phyloP scores from a whole-genome alignment of 1,139 yeast species.

The Taphrina flavorubra region DNA sequence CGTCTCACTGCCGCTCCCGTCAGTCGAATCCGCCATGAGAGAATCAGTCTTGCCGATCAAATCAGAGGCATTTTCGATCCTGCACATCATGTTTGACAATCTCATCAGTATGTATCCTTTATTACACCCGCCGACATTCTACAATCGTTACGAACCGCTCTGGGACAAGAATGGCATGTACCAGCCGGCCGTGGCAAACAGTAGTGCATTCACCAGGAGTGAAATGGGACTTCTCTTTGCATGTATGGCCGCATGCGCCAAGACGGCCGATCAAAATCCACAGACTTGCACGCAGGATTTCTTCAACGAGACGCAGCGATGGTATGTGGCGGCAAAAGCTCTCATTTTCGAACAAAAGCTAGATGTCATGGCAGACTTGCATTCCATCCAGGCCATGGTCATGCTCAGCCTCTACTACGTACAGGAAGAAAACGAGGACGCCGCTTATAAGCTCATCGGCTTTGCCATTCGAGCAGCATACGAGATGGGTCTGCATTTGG shows the following conservation, averaged over 20 bases:
- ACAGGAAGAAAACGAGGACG: slow-evolving; percentile 25
- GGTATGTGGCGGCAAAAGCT: slow-evolving; percentile 27
- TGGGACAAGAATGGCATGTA: slow-evolving; percentile 16
- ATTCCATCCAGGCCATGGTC: slow-evolving; percentile 23
- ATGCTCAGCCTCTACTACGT: slow-evolving; percentile 19
- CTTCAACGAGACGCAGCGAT: slow-evolving; percentile 5
- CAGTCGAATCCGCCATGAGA: background rate
- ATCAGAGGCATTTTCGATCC: slow-evolving; percentile 16
- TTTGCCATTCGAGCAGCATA: slow-evolving; percentile 26
- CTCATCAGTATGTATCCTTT: slow-evolving; percentile 35
- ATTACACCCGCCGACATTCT: slow-evolving; percentile 36
- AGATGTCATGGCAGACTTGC: slow-evolving; percentile 22
- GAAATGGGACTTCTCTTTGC: slow-evolving; percentile 33
- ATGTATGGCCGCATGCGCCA: slow-evolving; percentile 28
- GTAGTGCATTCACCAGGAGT: slow-evolving; percentile 18
- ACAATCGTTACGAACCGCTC: slow-evolving; percentile 17
- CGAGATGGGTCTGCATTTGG: slow-evolving; percentile 31
- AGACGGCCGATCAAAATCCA: background rate
- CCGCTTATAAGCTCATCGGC: slow-evolving; percentile 30
- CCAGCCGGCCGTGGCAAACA: slow-evolving; percentile 9
- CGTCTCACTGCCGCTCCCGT: slow-evolving; percentile 4
- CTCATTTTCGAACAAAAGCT: slow-evolving; percentile 15
- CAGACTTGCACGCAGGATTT: background rate
- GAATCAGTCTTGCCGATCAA: slow-evolving; percentile 4
- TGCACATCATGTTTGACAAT: slow-evolving; percentile 27